Evolutionary conservation across 306 rosid species (phyloP).

Genomic region (Biancaea sappan): DNA sequence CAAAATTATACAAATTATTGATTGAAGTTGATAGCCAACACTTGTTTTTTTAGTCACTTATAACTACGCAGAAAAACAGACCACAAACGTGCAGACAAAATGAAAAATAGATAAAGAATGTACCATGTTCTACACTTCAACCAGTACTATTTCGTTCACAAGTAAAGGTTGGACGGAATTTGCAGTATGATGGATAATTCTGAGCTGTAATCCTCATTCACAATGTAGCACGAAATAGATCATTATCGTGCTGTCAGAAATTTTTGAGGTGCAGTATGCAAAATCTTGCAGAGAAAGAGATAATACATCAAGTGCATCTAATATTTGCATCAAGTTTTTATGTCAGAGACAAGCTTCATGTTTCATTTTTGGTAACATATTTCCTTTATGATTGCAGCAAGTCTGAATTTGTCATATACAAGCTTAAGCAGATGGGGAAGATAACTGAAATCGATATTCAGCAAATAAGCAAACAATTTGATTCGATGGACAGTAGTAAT

Average conservation of each 20-base stretch:
- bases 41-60: neutral
- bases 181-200: neutral
- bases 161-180: neutral
- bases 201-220: conserved; percentile 7
- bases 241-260: neutral
- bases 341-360: neutral
- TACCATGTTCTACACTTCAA: neutral
- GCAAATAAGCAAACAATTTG: conserved; percentile 61
- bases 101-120: neutral
- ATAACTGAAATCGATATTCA: conserved; percentile 55
- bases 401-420: conserved; percentile 70
- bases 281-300: neutral
- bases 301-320: neutral
- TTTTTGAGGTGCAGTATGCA: neutral
- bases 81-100: too few species aligned
- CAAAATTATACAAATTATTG: neutral
- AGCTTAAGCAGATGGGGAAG: conserved; percentile 80
- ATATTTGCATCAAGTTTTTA: neutral
- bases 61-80: neutral
- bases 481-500: conserved; percentile 49
- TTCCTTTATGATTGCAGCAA: conserved; percentile 48
- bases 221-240: neutral
- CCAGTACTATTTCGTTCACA: neutral
- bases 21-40: neutral
- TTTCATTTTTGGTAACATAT: neutral